Evolutionary conservation across 2,329 filamentous ascomycete genomes (phyloP).

Genomic region (Arthrobotrys musiformis): DNA sequence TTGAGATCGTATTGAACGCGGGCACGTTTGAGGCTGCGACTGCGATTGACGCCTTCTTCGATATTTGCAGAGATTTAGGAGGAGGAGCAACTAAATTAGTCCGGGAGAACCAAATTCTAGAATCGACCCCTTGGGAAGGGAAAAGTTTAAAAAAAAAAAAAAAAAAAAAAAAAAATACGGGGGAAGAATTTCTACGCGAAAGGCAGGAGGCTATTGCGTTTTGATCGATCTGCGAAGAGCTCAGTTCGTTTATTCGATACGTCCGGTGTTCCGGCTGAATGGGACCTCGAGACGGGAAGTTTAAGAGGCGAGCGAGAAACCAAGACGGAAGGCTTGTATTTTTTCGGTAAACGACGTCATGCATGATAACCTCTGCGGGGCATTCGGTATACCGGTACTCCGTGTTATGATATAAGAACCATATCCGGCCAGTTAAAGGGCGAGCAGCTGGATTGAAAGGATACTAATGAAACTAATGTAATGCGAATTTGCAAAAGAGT

Average conservation of each 20-base stretch:
- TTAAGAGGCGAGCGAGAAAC: background rate
- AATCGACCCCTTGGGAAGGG: too few species aligned
- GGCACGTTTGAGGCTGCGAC: background rate
- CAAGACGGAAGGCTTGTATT: background rate
- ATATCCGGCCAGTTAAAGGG: too few species aligned
- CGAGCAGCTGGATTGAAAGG: too few species aligned
- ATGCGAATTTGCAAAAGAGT: background rate
- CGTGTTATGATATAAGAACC: too few species aligned
- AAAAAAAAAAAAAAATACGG: background rate
- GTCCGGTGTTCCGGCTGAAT: background rate
- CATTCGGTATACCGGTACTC: too few species aligned
- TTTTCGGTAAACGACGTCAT: background rate
- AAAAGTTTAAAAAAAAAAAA: too few species aligned
- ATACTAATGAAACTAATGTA: background rate
- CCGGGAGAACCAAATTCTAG: too few species aligned
- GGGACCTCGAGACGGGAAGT: background rate
- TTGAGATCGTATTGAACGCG: too few species aligned
- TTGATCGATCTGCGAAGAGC: background rate
- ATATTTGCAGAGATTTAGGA: background rate
- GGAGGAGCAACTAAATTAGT: too few species aligned
- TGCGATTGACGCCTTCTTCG: background rate
- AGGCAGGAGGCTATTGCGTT: background rate
- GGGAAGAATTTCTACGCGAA: slow-evolving; percentile 8
- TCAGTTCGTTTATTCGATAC: background rate
- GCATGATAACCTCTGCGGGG: background rate